phyloP scores from a whole-genome alignment of 805 yeast genomes.

The Saturnispora bothae region DNA sequence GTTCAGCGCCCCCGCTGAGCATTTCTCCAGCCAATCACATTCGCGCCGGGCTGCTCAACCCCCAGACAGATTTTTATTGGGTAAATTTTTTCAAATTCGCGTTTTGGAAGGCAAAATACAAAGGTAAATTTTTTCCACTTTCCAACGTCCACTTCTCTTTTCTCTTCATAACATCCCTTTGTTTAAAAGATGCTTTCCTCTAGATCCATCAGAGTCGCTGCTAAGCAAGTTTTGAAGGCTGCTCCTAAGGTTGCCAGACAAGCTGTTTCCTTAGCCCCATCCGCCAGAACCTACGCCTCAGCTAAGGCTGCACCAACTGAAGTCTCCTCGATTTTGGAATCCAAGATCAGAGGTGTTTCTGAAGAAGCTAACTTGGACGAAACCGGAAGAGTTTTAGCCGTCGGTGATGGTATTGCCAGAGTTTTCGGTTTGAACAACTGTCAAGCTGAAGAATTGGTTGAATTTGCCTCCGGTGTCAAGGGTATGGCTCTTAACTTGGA shows the following conservation, averaged over 20 bases:
- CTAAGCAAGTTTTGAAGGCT: constrained; percentile 60
- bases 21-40: constrained; percentile 7
- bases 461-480: constrained; percentile 97
- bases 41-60: constrained; percentile 8
- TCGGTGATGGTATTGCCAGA: constrained; percentile 99
- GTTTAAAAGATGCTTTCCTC: constrained; percentile 74
- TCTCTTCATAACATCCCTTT: constrained; percentile 13
- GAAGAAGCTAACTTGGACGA: constrained; percentile 96
- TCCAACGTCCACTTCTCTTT: neutral
- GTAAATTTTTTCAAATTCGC: neutral
- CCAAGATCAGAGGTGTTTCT: constrained; percentile 98
- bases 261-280: constrained; percentile 27
- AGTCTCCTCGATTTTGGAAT: constrained; percentile 97
- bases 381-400: constrained; percentile 98
- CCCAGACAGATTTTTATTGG: neutral
- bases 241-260: constrained; percentile 54
- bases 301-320: constrained; percentile 99
- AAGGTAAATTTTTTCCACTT: constrained; percentile 6
- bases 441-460: constrained; percentile 99
- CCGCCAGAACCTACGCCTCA: constrained; percentile 76
- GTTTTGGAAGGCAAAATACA: constrained; percentile 6
- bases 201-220: constrained; percentile 80
- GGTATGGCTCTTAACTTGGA: constrained; percentile 99
- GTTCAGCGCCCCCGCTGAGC: no score
- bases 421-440: constrained; percentile 98